Evolutionary conservation across 2,329 filamentous ascomycete genomes (phyloP).

Genomic region (Fusarium subtropicale): DNA sequence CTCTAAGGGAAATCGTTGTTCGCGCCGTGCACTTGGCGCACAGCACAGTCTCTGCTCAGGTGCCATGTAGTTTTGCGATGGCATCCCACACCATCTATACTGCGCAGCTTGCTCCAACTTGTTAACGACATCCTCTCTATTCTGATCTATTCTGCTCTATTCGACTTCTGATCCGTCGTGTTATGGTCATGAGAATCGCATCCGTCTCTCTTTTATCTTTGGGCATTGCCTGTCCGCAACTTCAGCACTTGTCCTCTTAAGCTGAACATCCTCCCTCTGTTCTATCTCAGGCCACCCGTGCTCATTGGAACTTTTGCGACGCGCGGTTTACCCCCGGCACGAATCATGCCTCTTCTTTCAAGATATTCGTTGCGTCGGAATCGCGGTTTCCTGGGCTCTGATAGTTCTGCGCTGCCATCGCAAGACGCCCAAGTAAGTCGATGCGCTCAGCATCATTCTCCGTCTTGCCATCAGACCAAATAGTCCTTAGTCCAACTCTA

Average conservation of each 20-base stretch:
- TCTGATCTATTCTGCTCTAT: not conserved
- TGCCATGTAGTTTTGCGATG: constrained; percentile 44
- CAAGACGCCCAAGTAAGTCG: constrained; percentile 61
- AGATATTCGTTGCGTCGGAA: constrained; percentile 53
- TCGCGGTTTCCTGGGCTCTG: constrained; percentile 62
- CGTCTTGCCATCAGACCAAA: constrained; percentile 2
- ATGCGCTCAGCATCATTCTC: constrained; percentile 12
- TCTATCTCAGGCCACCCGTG: constrained; percentile 33
- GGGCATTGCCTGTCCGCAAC: constrained; percentile 37
- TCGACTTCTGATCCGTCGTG: constrained; percentile 8
- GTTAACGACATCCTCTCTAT: constrained; percentile 18
- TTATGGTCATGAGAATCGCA: constrained; percentile 38
- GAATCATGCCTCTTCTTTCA: constrained; percentile 49
- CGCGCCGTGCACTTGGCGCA: constrained; percentile 38
- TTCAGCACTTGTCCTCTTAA: constrained; percentile 10
- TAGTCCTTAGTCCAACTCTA: constrained; percentile 3
- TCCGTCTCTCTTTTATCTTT: constrained; percentile 7
- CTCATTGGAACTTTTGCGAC: constrained; percentile 30
- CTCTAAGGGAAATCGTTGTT: constrained; percentile 29
- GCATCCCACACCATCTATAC: constrained; percentile 38
- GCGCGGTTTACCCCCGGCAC: constrained; percentile 34
- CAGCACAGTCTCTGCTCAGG: constrained; percentile 36
- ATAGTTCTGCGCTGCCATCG: constrained; percentile 63
- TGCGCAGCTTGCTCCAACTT: constrained; percentile 37
- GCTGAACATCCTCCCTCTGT: constrained; percentile 12